Conservation (phyloP, 2,329 filamentous ascomycete genomes). For the Arthrobotrys iridis region DNA sequence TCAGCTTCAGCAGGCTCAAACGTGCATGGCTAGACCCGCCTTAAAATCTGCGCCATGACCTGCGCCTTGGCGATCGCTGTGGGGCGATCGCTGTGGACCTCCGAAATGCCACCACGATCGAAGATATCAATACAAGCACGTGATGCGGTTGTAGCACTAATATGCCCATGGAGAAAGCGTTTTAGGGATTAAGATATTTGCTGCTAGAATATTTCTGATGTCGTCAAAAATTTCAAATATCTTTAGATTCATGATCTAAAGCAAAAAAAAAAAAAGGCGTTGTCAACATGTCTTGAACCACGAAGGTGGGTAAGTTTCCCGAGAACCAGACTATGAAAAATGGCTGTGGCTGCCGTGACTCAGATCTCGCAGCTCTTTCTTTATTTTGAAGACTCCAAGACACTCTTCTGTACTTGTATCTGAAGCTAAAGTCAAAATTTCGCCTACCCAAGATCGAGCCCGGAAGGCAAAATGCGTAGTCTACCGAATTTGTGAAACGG, state of each 20-base stretch:
- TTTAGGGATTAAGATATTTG: neutral
- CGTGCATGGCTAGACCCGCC: slow-evolving; percentile 10
- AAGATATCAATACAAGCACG: neutral
- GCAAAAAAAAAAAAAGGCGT: neutral
- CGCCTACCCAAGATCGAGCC: neutral
- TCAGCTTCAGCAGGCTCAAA: neutral
- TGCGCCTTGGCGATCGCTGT: slow-evolving; percentile 26
- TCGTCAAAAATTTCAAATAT: neutral
- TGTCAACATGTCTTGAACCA: slow-evolving; percentile 6
- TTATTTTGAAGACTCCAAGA: neutral
- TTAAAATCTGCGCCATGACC: neutral
- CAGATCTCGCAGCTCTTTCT: neutral
- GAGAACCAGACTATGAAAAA: slow-evolving; percentile 15
- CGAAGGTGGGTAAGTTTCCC: slow-evolving; percentile 15
- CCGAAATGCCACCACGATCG: neutral
- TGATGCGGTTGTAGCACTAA: neutral
- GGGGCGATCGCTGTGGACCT: slow-evolving; percentile 17
- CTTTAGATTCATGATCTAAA: neutral
- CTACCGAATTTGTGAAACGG: neutral
- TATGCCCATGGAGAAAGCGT: neutral
- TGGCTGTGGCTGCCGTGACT: slow-evolving; percentile 8
- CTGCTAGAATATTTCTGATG: neutral
- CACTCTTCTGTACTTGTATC: neutral
- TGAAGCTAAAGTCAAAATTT: neutral
- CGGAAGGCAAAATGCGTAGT: neutral